Evolutionary conservation across 2,329 filamentous ascomycete species (phyloP).

Genomic region (Verticillium albo-atrum): DNA sequence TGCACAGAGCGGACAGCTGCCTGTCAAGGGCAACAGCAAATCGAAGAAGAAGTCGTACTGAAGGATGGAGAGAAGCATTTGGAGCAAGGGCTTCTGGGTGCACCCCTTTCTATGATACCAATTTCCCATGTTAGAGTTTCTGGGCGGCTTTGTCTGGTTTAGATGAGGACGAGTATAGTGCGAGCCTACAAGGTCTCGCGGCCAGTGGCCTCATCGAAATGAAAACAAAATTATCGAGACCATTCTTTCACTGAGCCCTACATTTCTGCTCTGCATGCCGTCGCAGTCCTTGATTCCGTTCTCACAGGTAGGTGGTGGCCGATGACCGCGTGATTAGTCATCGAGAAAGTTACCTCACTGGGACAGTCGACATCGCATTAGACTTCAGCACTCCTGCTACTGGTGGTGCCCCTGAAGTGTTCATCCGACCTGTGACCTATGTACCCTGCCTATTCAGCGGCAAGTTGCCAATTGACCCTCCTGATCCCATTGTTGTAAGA

Average conservation of each 20-base stretch:
- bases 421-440: too few species aligned
- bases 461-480: too few species aligned
- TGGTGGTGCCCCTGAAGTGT: neutral
- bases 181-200: neutral
- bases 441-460: too few species aligned
- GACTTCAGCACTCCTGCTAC: neutral
- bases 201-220: neutral
- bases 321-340: neutral
- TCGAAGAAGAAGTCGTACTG: constrained; percentile 1
- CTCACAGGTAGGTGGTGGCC: too few species aligned
- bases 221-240: neutral
- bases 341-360: neutral
- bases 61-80: neutral
- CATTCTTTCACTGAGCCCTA: too few species aligned
- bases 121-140: neutral
- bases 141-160: neutral
- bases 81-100: neutral
- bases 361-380: neutral
- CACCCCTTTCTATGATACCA: neutral
- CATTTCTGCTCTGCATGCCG: too few species aligned
- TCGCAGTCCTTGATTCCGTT: too few species aligned
- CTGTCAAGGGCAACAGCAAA: constrained; percentile 6
- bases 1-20: constrained; percentile 52
- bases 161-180: neutral
- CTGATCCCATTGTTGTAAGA: too few species aligned